These are phyloP conservation scores for Fusarium heterosporum DNA, from an alignment of 2,329 filamentous ascomycete genomes.

Conservation along the genomic window DNA sequence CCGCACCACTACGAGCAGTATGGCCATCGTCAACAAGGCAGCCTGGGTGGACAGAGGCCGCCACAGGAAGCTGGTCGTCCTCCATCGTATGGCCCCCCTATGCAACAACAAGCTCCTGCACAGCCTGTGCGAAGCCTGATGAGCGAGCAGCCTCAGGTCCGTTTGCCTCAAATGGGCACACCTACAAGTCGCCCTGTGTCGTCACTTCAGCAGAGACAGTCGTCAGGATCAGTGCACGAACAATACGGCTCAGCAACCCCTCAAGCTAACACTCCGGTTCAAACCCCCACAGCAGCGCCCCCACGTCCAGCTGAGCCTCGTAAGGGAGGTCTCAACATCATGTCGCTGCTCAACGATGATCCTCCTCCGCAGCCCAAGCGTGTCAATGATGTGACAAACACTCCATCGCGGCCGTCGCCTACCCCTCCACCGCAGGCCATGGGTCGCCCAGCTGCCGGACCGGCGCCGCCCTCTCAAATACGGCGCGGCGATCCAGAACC, in stretches of 20 bases:
- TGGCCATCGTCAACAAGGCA: constrained; percentile 54
- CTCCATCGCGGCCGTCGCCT: constrained; percentile 56
- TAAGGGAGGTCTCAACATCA: constrained; percentile 73
- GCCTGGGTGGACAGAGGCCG: constrained; percentile 56
- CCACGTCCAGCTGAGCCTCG: constrained; percentile 60
- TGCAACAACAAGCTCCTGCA: constrained; percentile 53
- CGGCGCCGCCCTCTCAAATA: constrained; percentile 56
- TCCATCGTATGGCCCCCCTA: constrained; percentile 47
- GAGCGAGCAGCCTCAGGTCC: constrained; percentile 53
- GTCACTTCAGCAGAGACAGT: constrained; percentile 53
- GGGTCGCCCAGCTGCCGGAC: constrained; percentile 55
- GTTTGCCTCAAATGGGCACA: constrained; percentile 56
- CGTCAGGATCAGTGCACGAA: constrained; percentile 49
- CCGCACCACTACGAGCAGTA: constrained; percentile 61
- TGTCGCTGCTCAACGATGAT: constrained; percentile 73
- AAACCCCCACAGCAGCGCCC: constrained; percentile 53
- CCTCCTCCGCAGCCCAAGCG: constrained; percentile 64
- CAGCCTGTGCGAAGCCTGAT: constrained; percentile 57
- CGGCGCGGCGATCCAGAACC: constrained; percentile 62
- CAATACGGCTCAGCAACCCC: constrained; percentile 47
- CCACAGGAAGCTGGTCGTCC: constrained; percentile 59
- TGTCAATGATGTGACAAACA: constrained; percentile 59
- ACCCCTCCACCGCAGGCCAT: constrained; percentile 64
- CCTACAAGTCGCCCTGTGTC: constrained; percentile 54
- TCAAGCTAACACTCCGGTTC: constrained; percentile 48